These are phyloP conservation scores for Penicillium sp. DNA, from an alignment of 2,329 filamentous ascomycete genomes.

Conservation along the genomic window DNA sequence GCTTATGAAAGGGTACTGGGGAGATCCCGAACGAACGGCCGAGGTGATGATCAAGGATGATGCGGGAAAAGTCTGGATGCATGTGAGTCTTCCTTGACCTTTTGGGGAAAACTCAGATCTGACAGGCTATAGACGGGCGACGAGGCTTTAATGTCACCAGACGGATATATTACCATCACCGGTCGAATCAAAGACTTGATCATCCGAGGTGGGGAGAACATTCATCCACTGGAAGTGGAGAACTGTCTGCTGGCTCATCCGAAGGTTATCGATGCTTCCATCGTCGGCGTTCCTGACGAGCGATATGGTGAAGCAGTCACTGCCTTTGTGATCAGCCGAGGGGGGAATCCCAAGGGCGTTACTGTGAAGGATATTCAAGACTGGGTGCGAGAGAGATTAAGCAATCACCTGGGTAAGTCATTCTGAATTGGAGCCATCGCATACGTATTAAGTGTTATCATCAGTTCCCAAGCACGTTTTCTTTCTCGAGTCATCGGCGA, in stretches of 20 bases:
- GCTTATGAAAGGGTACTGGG: conserved; percentile 87
- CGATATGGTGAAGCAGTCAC: conserved; percentile 80
- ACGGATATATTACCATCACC: conserved; percentile 83
- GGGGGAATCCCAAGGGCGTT: conserved; percentile 36
- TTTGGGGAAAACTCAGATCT: neutral
- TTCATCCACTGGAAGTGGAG: conserved; percentile 88
- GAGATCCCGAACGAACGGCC: conserved; percentile 61
- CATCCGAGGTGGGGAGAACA: conserved; percentile 92
- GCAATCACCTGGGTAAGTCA: conserved; percentile 60
- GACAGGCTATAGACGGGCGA: conserved; percentile 63
- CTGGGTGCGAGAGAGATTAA: conserved; percentile 67
- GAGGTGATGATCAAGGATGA: conserved; percentile 60
- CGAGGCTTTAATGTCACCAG: conserved; percentile 74
- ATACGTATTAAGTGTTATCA: neutral
- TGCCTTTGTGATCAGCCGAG: conserved; percentile 65
- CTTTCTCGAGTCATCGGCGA: conserved; percentile 55
- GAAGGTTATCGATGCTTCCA: conserved; percentile 66
- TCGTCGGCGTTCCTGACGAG: conserved; percentile 77
- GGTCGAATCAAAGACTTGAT: conserved; percentile 93
- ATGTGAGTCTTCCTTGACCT: conserved; percentile 36
- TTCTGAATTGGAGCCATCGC: neutral
- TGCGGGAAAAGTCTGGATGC: conserved; percentile 68
- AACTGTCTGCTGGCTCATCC: conserved; percentile 73
- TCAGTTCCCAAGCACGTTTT: conserved; percentile 82
- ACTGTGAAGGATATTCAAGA: conserved; percentile 56